These are phyloP conservation scores for Chlamydomonas applanata DNA, from an alignment of 139 green algal species.

Conservation along the genomic window DNA sequence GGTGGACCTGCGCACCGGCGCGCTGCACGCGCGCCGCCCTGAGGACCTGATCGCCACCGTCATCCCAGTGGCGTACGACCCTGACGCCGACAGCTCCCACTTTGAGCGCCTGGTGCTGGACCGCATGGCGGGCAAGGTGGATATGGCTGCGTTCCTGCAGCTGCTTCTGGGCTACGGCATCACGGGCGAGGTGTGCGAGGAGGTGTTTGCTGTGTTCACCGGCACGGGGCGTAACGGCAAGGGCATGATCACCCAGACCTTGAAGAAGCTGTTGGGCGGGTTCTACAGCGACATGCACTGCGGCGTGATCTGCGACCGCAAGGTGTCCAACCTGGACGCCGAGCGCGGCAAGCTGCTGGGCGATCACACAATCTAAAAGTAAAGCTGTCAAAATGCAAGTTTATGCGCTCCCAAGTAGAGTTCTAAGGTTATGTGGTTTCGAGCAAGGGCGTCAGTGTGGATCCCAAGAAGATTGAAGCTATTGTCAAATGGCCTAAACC, in stretches of 20 bases:
- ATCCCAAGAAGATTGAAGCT: no score
- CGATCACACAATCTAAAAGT: no score
- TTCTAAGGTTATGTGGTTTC: no score
- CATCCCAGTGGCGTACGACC: conserved; percentile 15
- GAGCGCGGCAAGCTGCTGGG: conserved; percentile 21
- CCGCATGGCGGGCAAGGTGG: conserved; percentile 10
- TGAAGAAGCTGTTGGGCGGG: conserved; percentile 6
- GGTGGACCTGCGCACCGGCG: conserved; percentile 12
- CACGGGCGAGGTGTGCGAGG: conserved; percentile 18
- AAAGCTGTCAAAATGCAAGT: no score
- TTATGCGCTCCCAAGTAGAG: no score
- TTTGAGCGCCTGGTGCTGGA: neutral
- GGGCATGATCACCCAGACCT: conserved; percentile 9
- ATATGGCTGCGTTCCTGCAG: conserved; percentile 20
- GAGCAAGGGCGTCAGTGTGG: no score
- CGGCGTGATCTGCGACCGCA: conserved; percentile 9
- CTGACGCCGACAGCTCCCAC: neutral
- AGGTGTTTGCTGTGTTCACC: conserved; percentile 16
- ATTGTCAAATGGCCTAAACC: no score
- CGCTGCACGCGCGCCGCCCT: neutral
- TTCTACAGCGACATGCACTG: conserved; percentile 15
- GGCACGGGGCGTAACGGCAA: conserved; percentile 17
- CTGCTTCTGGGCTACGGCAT: conserved; percentile 21
- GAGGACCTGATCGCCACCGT: conserved; percentile 14
- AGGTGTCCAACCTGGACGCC: conserved; percentile 15